phyloP scores from a whole-genome alignment of 179 eudicot genomes.

The Pouteria campechiana region DNA sequence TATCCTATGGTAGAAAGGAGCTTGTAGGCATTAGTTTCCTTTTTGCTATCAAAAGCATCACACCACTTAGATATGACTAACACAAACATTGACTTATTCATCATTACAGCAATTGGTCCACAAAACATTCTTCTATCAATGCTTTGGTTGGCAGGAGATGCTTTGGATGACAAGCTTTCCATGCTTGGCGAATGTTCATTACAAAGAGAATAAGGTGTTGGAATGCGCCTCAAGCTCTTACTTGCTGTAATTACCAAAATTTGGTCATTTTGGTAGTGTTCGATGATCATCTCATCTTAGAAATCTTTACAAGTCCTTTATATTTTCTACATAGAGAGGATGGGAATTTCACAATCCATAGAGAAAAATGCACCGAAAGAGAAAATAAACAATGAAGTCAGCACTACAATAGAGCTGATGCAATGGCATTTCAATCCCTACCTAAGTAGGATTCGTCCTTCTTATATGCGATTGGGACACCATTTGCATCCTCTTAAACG shows the following conservation, averaged over 20 bases:
- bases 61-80: no score
- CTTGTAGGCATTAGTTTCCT: no score
- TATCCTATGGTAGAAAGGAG: no score
- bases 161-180: no score
- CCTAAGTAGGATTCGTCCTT: slow-evolving; percentile 65
- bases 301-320: slow-evolving; percentile 92
- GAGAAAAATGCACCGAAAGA: not conserved
- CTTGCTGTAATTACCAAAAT: slow-evolving; percentile 82
- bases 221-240: slow-evolving; percentile 3
- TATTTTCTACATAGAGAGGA: slow-evolving; percentile 89
- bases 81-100: no score
- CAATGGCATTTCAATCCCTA: slow-evolving; percentile 13
- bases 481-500: slow-evolving; percentile 58
- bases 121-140: no score
- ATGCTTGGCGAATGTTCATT: no score
- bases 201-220: not conserved
- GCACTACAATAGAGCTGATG: slow-evolving; percentile 1
- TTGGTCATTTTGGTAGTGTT: slow-evolving; percentile 60
- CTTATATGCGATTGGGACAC: slow-evolving; percentile 29
- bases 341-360: not conserved
- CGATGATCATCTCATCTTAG: slow-evolving; percentile 92
- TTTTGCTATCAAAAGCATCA: no score
- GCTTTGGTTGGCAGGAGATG: no score
- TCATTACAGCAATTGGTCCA: no score
- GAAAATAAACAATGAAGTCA: not conserved